A percentile compares a stretch with the other conserved stretches of the same genome.
Evolutionary conservation across 305 asterid genomes (phyloP).

Genomic region (Fraxinus floribunda): DNA sequence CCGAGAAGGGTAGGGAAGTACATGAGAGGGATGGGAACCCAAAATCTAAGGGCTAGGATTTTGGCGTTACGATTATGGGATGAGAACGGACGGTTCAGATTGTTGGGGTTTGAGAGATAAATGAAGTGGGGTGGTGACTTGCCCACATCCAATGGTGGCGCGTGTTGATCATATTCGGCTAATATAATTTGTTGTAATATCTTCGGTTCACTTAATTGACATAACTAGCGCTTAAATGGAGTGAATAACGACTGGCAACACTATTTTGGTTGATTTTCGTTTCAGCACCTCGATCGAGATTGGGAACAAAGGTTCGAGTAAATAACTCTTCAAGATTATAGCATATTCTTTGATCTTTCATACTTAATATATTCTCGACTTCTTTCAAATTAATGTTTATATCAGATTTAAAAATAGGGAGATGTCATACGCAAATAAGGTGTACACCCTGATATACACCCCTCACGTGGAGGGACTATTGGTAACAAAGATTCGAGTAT

Average conservation of each 20-base stretch:
- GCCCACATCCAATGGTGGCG: conserved; percentile 33
- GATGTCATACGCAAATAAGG: not conserved
- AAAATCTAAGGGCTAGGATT: conserved; percentile 30
- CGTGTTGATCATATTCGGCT: conserved; percentile 27
- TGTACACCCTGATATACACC: not conserved
- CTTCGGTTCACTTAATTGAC: not conserved
- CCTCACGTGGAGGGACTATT: not conserved
- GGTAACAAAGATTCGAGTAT: not conserved
- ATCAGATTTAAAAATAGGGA: not conserved
- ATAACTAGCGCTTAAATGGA: not conserved
- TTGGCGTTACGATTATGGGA: not conserved
- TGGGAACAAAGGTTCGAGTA: not conserved
- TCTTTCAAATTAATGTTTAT: not conserved
- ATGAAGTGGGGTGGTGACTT: not conserved
- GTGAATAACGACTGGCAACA: not conserved
- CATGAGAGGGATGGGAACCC: conserved; percentile 32
- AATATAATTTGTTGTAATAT: not conserved
- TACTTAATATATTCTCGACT: not conserved
- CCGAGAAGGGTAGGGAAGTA: conserved; percentile 5
- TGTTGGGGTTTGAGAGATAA: conserved; percentile 10
- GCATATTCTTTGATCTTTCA: not conserved
- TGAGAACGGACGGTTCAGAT: conserved; percentile 25
- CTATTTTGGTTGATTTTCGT: not conserved
- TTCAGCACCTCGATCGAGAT: not conserved
- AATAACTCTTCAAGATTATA: not conserved